Conservation (phyloP, 495 filamentous ascomycete genomes). For the Podospora pseudocomata region DNA sequence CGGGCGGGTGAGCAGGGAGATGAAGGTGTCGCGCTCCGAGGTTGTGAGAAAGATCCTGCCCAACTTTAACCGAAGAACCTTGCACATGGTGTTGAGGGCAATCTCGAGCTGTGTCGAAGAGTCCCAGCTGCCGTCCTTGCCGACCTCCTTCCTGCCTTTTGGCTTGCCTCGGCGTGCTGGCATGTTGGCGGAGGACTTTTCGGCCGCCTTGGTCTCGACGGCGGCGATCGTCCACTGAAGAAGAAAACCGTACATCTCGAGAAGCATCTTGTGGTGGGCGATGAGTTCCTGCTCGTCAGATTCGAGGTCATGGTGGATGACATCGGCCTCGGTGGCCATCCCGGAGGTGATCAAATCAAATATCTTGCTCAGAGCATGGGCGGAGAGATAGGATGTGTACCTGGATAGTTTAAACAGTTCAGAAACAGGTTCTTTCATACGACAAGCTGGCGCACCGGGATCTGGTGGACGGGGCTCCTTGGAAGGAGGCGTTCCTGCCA, state of each 20-base stretch:
- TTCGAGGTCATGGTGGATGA: constrained; percentile 80
- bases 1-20: constrained; percentile 87
- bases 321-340: constrained; percentile 86
- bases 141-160: constrained; percentile 61
- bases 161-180: constrained; percentile 70
- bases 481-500: constrained; percentile 15
- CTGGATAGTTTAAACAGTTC: constrained; percentile 68
- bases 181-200: constrained; percentile 72
- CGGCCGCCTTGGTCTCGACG: constrained; percentile 87
- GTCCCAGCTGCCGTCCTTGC: constrained; percentile 80
- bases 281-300: constrained; percentile 84
- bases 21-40: constrained; percentile 93
- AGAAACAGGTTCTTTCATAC: constrained; percentile 44
- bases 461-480: constrained; percentile 11
- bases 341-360: constrained; percentile 91
- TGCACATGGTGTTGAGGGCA: constrained; percentile 91
- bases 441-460: constrained; percentile 10
- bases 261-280: constrained; percentile 78
- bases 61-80: constrained; percentile 88
- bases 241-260: constrained; percentile 93
- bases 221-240: constrained; percentile 92
- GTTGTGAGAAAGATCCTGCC: constrained; percentile 91
- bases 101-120: constrained; percentile 80
- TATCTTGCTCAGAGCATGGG: constrained; percentile 81
- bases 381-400: constrained; percentile 75